Evolutionary conservation across 2,329 filamentous ascomycete genomes (phyloP), one percentile per base, ranked within the genome.

Genomic region (Cladosporium sp.): DNA sequence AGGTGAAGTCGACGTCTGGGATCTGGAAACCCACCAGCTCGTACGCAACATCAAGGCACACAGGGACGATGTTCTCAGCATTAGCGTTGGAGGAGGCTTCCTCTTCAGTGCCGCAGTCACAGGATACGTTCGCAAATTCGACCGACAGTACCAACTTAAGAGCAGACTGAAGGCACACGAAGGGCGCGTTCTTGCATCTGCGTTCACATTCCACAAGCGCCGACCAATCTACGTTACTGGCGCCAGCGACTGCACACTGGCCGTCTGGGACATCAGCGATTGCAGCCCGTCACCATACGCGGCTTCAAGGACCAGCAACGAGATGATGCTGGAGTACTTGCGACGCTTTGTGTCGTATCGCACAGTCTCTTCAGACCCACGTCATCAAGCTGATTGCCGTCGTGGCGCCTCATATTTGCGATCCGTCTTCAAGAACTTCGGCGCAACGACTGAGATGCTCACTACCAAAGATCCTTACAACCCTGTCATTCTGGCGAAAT

Each of bases 1-100:
- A 47, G 96, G 95, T 26, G 87, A 96, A 60, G 88, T 99, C 67
- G 94, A 98, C 76, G 87, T 99, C 12, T 99, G 96, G 94, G 96
- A 99, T 76, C 84, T 99, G 15, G 94, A 98, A 75, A 98, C 95
- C 0, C 89, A 90, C 64, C 95, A 99, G 78, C 89, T 95, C 59
- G 85, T 99, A 54, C 86, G 95, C 66, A 93, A 92, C 21, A 90
- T 99, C 74, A 93, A 91, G 74, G 88, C 90, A 0, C 90, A 93
- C 71, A 87, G 87, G 38, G 89, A 89, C 52, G 92, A 98, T 76
- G 87, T 98, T 59, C 92, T 96, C 83, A 90, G 92, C 0, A 83
- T 98, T 52, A 90, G 92, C 69, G 90, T 97, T 78, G 90, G 91
- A 28, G 92, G 92, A 80, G 92, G 93, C 0, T 90, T 90, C 68